Evolutionary conservation across 768 basidiomycete genomes (phyloP), one percentile per base, ranked within the genome.

Genomic region (Psilocybe sp.): DNA sequence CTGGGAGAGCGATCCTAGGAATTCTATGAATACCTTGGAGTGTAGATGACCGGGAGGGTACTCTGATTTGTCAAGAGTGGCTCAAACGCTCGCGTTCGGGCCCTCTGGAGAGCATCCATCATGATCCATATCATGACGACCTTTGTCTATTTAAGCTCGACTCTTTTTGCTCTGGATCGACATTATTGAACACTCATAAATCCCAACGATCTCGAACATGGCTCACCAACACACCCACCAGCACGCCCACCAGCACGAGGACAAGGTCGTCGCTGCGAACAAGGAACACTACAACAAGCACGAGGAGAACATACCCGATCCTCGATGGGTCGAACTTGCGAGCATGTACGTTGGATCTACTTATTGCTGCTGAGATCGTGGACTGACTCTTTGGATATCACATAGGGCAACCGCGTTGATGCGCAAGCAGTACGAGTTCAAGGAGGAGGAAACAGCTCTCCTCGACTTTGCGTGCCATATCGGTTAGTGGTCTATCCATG

Each of bases 381-480:
- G 15, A 32, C 23, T 28, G 7, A 28, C 23, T 28, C 23, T 28
- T 3, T 28, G 7, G 7, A 28, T 28, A 28, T 28, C 23, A 28
- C 23, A 3, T 23, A 74, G 71, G 45, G 60, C 70, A 11, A 73
- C 71, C 8, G 51, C 45, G n/a, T 72, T 65, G 6, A 68, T 78
- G 40, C 68, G 66, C 19, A 55, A 68, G 19, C 63, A 62, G 9
- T 79, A 77, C 53, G 53, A 68, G 0, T 84, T 90, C 56, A 70
- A 82, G 46, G 77, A 78, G 39, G 73, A 80, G 23, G 59, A 56
- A 5, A 89, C 87, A 5, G 70, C 65, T 5, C 71, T 85, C 14
- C 71, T 91, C 75, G 89, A 90, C 56, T 90, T 78, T 59, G 88
- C 88, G 4, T 90, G 88, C 61, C 87, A 87, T 11, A 79, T 79